Evolutionary conservation across 1,284 basidiomycete genomes (phyloP).

Genomic region (Ganoderma resinaceum): DNA sequence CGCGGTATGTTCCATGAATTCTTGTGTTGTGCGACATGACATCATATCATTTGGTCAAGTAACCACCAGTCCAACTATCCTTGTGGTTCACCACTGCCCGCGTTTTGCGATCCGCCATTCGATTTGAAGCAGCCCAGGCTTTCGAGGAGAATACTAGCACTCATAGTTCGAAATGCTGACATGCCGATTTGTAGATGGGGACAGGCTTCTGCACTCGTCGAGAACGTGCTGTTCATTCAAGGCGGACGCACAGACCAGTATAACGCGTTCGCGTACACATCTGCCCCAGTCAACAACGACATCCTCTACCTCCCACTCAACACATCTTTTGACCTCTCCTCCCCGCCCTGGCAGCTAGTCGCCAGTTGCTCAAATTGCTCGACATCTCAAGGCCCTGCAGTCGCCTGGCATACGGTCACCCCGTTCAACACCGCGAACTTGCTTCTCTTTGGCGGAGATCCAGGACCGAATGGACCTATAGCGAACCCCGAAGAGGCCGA

Average conservation of each 20-base stretch:
- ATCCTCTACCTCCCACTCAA: constrained; percentile 73
- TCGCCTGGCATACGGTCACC: constrained; percentile 85
- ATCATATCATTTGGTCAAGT: not conserved
- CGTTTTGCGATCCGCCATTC: not conserved
- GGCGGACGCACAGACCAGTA: constrained; percentile 81
- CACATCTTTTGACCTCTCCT: constrained; percentile 58
- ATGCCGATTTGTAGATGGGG: constrained; percentile 73
- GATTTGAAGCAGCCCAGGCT: not conserved
- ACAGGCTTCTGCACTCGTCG: constrained; percentile 69
- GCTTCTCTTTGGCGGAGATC: constrained; percentile 80
- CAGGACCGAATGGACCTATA: constrained; percentile 62
- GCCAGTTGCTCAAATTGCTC: constrained; percentile 53
- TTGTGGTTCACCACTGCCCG: not conserved
- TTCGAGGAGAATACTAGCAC: not conserved
- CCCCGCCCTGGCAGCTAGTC: constrained; percentile 73
- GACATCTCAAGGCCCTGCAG: constrained; percentile 58
- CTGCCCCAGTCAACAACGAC: constrained; percentile 77
- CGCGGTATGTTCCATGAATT: not conserved
- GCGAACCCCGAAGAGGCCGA: constrained; percentile 62
- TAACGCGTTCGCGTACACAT: constrained; percentile 73
- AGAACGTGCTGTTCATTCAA: constrained; percentile 71
- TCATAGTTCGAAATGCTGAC: not conserved
- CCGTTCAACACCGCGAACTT: constrained; percentile 60
- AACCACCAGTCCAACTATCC: not conserved
- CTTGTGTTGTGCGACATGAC: not conserved